These are phyloP conservation scores for Coemansia brasiliensis DNA, from an alignment of 192 early-diverging fungal species.

Conservation along the genomic window DNA sequence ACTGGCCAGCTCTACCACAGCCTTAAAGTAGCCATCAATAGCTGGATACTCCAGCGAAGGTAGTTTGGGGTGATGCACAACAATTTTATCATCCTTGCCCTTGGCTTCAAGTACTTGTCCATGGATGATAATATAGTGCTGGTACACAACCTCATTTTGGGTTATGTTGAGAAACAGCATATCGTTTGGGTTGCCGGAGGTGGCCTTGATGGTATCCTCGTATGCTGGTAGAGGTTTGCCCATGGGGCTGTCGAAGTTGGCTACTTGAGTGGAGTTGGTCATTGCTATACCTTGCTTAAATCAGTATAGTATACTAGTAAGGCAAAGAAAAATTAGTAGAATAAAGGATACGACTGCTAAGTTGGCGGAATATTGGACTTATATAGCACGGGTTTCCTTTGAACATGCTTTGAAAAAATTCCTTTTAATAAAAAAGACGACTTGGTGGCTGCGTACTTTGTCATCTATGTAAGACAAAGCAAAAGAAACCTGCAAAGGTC, in stretches of 20 bases:
- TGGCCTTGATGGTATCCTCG: slow-evolving; percentile 6
- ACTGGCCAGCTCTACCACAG: slow-evolving; percentile 56
- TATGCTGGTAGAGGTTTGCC: slow-evolving; percentile 33
- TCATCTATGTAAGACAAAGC: no score
- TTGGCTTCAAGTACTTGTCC: slow-evolving; percentile 32
- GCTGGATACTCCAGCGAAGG: slow-evolving; percentile 57
- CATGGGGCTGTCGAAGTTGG: not conserved
- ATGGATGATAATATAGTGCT: slow-evolving; percentile 49
- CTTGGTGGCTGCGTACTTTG: no score
- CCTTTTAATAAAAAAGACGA: no score
- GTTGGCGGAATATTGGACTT: no score
- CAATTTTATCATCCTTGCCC: slow-evolving; percentile 19
- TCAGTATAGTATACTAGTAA: no score
- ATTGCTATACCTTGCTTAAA: no score
- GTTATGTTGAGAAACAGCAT: slow-evolving; percentile 40
- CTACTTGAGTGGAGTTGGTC: no score
- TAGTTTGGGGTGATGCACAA: slow-evolving; percentile 49
- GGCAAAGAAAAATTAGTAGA: no score
- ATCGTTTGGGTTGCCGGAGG: not conserved
- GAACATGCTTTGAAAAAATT: no score
- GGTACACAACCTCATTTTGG: slow-evolving; percentile 45
- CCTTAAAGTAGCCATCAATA: slow-evolving; percentile 61
- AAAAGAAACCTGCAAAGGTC: no score
- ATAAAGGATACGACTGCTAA: no score
- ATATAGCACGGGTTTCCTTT: no score